Evolutionary conservation across 2,329 filamentous ascomycete species (phyloP).

Genomic region (Fusarium pilosicola): DNA sequence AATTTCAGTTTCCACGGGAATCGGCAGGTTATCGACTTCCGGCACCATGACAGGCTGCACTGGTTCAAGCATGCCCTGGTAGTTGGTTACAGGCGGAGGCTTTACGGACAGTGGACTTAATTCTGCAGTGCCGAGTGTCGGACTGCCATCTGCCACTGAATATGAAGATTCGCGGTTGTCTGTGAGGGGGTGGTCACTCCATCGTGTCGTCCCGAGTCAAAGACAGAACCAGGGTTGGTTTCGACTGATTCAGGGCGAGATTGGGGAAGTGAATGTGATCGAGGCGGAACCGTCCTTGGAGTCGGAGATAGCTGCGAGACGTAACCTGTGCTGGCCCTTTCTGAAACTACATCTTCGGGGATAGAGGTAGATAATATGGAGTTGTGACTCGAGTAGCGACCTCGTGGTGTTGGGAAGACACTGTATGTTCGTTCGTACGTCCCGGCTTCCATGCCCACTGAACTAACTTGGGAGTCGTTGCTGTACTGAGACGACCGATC

Average conservation of each 20-base stretch:
- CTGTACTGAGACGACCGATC: slow-evolving; percentile 39
- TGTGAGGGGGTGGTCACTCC: slow-evolving; percentile 32
- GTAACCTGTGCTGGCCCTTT: slow-evolving; percentile 28
- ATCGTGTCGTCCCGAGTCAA: slow-evolving; percentile 35
- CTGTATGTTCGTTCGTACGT: slow-evolving; percentile 40
- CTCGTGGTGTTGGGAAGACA: slow-evolving; percentile 38
- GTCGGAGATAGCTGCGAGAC: slow-evolving; percentile 28
- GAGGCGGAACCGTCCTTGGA: slow-evolving; percentile 29
- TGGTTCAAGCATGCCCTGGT: slow-evolving; percentile 24
- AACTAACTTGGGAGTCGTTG: slow-evolving; percentile 38
- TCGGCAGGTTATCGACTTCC: slow-evolving; percentile 41
- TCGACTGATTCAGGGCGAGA: slow-evolving; percentile 43
- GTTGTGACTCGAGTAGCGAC: slow-evolving; percentile 36
- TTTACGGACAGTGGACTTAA: slow-evolving; percentile 33
- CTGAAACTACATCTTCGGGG: slow-evolving; percentile 41
- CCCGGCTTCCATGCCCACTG: slow-evolving; percentile 29
- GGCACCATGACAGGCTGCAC: slow-evolving; percentile 4
- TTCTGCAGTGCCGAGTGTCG: slow-evolving; percentile 39
- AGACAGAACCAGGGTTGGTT: slow-evolving; percentile 40
- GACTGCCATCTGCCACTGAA: slow-evolving; percentile 38
- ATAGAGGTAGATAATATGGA: slow-evolving; percentile 43
- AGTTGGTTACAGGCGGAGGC: slow-evolving; percentile 22
- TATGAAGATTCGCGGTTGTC: slow-evolving; percentile 35
- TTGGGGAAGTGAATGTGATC: slow-evolving; percentile 23
- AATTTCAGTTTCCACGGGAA: slow-evolving; percentile 39